Base-by-base conservation (phyloP, 1,284 basidiomycete genomes). In the Pseudozyma sp. region DNA sequence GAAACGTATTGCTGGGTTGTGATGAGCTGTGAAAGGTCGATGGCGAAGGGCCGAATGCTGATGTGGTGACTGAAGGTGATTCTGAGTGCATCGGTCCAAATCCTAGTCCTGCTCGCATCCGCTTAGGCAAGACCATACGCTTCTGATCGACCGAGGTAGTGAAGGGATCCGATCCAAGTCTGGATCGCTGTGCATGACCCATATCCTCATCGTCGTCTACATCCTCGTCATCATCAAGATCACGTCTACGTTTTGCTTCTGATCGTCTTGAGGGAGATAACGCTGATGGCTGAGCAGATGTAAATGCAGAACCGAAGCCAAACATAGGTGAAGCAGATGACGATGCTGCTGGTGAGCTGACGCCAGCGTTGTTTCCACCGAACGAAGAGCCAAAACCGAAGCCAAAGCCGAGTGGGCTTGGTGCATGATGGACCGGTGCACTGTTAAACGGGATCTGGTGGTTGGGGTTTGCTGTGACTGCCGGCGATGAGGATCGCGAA, bases 381-480 rank as follows among this genome's bases (percentile, higher is more conserved):
- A 79, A 74, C 0, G 77, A 77, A 19, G 75, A 70, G 18, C 77
- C 77, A 44, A 79, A 79, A 34, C 77, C 77, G 35, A 79, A 79
- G 2, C 77, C 77, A 35, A 79, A 79, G n/a, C 70, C 75, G 14
- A 79, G 66, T 18, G 70, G 75, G 47, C 63, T 70, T 16, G 77
- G 77, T 21, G 68, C 75, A 70, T 79, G 77, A 18, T 79, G 74
- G 8, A 77, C 76, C 0, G 76, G 72, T 12, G 77, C 72, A 34
- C 59, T 59, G 53, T 71, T 70, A 52, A 79, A 79, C 13, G 77
- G 77, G n/a, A 79, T 77, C 45, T 77, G 77, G 45, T 74, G 77
- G 34, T 60, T 74, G 10, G 71, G 60, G 19, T 58, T 59, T 31
- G 57, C 58, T n/a, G 66, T 52, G 31, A 74, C 61, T 5, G 71